Base-by-base conservation (phyloP, 352 stramenopile species). In the Globisporangium nunn region DNA sequence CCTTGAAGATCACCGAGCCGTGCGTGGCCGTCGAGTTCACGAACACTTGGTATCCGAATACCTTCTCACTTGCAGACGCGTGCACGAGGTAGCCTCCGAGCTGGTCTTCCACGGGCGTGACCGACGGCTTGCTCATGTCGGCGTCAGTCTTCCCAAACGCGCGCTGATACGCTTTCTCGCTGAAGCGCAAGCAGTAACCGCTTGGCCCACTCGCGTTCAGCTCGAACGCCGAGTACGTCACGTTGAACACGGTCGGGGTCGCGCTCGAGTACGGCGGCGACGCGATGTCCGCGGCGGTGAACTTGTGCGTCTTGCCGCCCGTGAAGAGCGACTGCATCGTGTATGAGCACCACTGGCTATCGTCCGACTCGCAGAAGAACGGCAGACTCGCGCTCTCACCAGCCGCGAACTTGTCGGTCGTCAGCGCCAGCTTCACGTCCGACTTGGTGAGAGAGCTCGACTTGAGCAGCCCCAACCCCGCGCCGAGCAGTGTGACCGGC, bases 401-500 rank as follows among this genome's bases (percentile, higher is more conserved):
- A 6, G 39, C 56, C 15, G 62, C 37, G 55, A 87, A 83, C 0
- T 63, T 56, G 11, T 70, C 60, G 0, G 75, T 70, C 18, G 46
- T 71, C 4, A 86, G 59, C n/a, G 62, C 52, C 28, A 87, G 28
- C 35, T 83, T 87, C 10, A 68, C 45, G 40, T 85, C 75, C 7
- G 67, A 67, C 35, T 71, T 74, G 31, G 70, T 68, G 18, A 87
- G 56, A 17, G 78, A 72, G 29, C 71, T 74, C 14, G 75, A 74
- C 64, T 95, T 88, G 10, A 92, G 62, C 7, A 94, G 70, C 1
- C 15, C 43, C 15, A 48, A 11, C 6, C 67, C 74, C 28, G 90
- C 68, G 10, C 88, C 54, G 6, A 97, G 81, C n/a, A 93, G 81
- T 35, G 91, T 59, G 6, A 97, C 65, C 10, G 83, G 85, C 29